phyloP scores from a whole-genome alignment of 495 filamentous ascomycete species.

The Trichoderma parareesei region DNA sequence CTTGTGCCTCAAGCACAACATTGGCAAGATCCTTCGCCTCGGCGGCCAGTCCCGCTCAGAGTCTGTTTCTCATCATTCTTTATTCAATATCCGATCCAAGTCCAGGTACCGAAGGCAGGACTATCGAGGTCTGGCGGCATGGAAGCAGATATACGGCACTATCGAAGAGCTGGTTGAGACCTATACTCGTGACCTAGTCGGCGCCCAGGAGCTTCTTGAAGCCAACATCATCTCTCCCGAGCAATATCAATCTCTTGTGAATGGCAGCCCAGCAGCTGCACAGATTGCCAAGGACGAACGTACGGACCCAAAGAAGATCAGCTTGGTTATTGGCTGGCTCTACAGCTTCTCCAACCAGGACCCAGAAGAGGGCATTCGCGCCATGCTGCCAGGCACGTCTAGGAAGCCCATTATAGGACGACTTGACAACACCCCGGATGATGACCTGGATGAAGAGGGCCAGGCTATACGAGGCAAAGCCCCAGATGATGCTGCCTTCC shows the following conservation, averaged over 20 bases:
- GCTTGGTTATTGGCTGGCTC: neutral
- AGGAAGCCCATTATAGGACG: no score
- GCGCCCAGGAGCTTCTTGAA: constrained; percentile 35
- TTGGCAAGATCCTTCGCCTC: constrained; percentile 63
- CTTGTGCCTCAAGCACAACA: constrained; percentile 51
- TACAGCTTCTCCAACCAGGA: neutral
- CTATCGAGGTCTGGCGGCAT: constrained; percentile 14
- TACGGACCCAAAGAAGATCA: neutral
- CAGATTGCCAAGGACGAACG: neutral
- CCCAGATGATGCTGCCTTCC: constrained; percentile 27
- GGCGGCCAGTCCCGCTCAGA: constrained; percentile 64
- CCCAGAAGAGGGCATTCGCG: no score
- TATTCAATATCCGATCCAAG: constrained; percentile 50
- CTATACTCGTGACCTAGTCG: constrained; percentile 47
- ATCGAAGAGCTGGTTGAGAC: constrained; percentile 37
- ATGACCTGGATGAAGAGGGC: neutral
- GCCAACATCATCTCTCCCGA: constrained; percentile 49
- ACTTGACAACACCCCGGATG: neutral
- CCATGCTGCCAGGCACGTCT: no score
- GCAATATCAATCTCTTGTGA: constrained; percentile 54
- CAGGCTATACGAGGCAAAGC: neutral
- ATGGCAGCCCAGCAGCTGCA: neutral
- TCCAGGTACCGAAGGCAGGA: neutral
- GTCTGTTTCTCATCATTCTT: constrained; percentile 54
- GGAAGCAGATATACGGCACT: constrained; percentile 14